Conservation (phyloP, 2,329 filamentous ascomycete species). For the Mycosphaerella sp. region DNA sequence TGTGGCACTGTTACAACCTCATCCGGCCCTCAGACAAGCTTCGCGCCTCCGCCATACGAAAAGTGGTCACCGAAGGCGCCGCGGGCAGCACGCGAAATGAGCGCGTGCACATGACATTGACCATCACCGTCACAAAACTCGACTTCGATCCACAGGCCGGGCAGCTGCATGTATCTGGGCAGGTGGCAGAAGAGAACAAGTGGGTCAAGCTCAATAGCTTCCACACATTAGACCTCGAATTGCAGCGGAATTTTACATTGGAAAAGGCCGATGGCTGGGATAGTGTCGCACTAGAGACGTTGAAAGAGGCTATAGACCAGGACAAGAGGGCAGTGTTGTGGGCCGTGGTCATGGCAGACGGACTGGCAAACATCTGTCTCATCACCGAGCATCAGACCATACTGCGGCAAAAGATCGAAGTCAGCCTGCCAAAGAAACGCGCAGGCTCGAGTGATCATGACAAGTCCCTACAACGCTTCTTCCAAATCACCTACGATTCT, state of each 20-base stretch:
- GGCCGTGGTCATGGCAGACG: constrained; percentile 91
- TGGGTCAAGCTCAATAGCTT: constrained; percentile 61
- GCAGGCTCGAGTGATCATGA: constrained; percentile 57
- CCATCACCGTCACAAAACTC: constrained; percentile 58
- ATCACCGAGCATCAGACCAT: constrained; percentile 76
- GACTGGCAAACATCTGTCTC: constrained; percentile 73
- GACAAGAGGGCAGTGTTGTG: constrained; percentile 76
- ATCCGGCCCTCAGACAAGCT: constrained; percentile 60
- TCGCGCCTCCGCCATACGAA: constrained; percentile 60
- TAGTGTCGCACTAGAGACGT: constrained; percentile 70
- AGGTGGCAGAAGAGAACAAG: constrained; percentile 60
- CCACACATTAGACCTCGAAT: constrained; percentile 75
- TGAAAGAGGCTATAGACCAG: constrained; percentile 72
- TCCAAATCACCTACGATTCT: constrained; percentile 66
- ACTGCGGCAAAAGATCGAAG: constrained; percentile 63
- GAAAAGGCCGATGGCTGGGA: constrained; percentile 87
- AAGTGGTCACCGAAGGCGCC: constrained; percentile 55
- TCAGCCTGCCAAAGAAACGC: constrained; percentile 61
- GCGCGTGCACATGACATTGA: constrained; percentile 58
- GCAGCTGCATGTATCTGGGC: constrained; percentile 62
- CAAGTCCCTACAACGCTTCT: constrained; percentile 60
- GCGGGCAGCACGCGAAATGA: constrained; percentile 57
- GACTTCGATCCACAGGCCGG: constrained; percentile 65
- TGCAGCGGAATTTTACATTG: constrained; percentile 79
- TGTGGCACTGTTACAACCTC: constrained; percentile 74